Conservation (phyloP, 805 yeast species). For the Yarrowia sp. region DNA sequence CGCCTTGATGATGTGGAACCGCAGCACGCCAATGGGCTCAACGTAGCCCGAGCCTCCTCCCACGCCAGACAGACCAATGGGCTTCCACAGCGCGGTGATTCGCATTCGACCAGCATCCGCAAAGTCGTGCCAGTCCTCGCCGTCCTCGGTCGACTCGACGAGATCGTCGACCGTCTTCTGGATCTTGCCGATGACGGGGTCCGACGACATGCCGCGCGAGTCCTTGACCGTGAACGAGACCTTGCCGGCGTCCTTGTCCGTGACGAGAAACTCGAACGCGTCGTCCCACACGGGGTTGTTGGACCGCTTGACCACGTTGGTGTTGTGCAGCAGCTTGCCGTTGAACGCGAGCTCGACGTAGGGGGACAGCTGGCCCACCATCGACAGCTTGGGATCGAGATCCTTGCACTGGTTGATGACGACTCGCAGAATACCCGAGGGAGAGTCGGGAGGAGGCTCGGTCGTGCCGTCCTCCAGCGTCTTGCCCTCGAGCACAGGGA, state of each 20-base stretch:
- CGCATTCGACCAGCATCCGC: conserved; percentile 66
- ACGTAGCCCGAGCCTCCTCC: conserved; percentile 76
- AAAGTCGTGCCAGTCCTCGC: conserved; percentile 73
- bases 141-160: conserved; percentile 74
- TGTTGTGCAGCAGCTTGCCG: conserved; percentile 55
- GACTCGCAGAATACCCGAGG: conserved; percentile 84
- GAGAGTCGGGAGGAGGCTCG: conserved; percentile 85
- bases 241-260: conserved; percentile 68
- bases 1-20: conserved; percentile 68
- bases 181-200: conserved; percentile 57
- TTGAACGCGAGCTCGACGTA: conserved; percentile 71
- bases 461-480: conserved; percentile 73
- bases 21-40: conserved; percentile 91
- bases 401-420: conserved; percentile 64
- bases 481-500: conserved; percentile 61
- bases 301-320: conserved; percentile 58
- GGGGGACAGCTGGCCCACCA: conserved; percentile 56
- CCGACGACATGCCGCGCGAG: conserved; percentile 54
- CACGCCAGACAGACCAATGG: conserved; percentile 69
- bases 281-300: conserved; percentile 67
- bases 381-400: conserved; percentile 41
- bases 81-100: conserved; percentile 76
- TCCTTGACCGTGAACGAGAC: conserved; percentile 67
- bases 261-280: conserved; percentile 62
- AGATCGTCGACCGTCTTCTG: conserved; percentile 55